Base-by-base conservation (phyloP, 1,284 basidiomycete genomes). In the Gastroboletus turbinatus region DNA sequence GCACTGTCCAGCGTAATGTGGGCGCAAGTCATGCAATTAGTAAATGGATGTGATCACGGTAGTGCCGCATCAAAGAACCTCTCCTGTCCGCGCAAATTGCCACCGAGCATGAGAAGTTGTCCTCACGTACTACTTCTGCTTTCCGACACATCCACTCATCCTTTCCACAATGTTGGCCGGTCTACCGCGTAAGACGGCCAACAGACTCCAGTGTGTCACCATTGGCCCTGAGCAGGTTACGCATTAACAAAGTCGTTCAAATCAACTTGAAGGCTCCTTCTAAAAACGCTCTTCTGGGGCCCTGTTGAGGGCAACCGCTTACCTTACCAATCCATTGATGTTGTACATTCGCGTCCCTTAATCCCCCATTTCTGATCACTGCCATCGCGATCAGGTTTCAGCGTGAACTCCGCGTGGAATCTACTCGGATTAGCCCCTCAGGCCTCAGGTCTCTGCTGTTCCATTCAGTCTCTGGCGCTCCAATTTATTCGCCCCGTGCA, bases 21-120 rank as follows among this genome's bases (percentile, higher is more conserved):
- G 23, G 30, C 63, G 65, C 62, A 57, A 52, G 60, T 55, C 11
- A 17, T 40, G 14, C 4, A 10, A 11, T 23, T 17, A 17, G 16
- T 30, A 55, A 25, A 30, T 9, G 21, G 21, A 23, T 23, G 19
- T 40, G 38, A 14, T 21, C n/a, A 21, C 21, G 23, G 45, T 55
- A 35, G 44, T 47, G 8, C n/a, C n/a, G n/a, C 45, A 44, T 52
- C 61, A 62, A 57, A 50, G 43, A 48, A 32, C 38, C 11, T 29
- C 27, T 11, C 36, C 50, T n/a, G 36, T 50, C 46, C 19, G 19
- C 21, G 11, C 9, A 4, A 21, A 39, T n/a, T 21, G 19, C 36
- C 36, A 29, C 47, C 17, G 40, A 23, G 19, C 17, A 19, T 33
- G 44, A 48, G 21, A 48, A 32, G 51, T 48, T 60, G 30, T 9